These are phyloP conservation scores for Pythium brachiatum DNA, from an alignment of 352 stramenopile species.

Conservation along the genomic window DNA sequence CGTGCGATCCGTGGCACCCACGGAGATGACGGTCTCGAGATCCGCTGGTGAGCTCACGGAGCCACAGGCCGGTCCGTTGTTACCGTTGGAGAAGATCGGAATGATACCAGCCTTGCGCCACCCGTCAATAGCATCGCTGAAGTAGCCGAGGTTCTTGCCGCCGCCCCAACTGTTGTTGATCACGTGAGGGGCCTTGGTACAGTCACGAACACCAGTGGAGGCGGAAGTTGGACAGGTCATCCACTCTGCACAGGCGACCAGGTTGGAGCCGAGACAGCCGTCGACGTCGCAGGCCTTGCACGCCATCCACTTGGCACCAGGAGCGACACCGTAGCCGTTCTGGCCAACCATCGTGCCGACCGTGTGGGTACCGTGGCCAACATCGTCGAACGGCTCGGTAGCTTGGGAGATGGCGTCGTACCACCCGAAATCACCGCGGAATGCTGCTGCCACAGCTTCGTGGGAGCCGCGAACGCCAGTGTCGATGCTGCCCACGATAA, in stretches of 20 bases:
- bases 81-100: conserved; percentile 35
- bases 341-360: conserved; percentile 29
- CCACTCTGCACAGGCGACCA: conserved; percentile 29
- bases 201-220: conserved; percentile 21
- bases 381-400: conserved; percentile 25
- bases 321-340: conserved; percentile 29
- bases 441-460: conserved; percentile 13
- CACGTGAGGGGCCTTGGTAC: conserved; percentile 35
- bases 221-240: conserved; percentile 23
- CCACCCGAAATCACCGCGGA: conserved; percentile 21
- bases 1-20: conserved; percentile 29
- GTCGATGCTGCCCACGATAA: conserved; percentile 35
- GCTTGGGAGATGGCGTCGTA: conserved; percentile 27
- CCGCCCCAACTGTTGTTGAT: conserved; percentile 42
- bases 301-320: conserved; percentile 32
- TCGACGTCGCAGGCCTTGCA: conserved; percentile 24
- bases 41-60: conserved; percentile 28
- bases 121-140: conserved; percentile 25
- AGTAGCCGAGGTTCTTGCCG: conserved; percentile 15
- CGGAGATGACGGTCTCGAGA: conserved; percentile 31
- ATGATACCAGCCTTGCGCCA: conserved; percentile 36
- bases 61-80: conserved; percentile 28
- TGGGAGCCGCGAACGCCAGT: conserved; percentile 33
- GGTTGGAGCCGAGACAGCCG: conserved; percentile 17
- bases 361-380: conserved; percentile 38